Base-by-base conservation (phyloP, 306 rosid genomes). In the Cucumis sativus region DNA sequence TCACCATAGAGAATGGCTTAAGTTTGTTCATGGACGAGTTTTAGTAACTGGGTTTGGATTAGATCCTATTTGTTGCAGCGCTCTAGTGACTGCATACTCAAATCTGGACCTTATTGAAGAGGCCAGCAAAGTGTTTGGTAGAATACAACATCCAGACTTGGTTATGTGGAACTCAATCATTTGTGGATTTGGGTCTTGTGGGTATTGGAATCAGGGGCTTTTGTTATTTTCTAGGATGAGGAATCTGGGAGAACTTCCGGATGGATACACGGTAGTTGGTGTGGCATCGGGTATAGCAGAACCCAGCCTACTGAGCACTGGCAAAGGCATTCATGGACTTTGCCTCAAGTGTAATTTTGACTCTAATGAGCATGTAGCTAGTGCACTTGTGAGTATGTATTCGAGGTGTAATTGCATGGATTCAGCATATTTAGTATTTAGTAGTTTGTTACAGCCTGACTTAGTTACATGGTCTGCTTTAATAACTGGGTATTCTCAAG, bases 381-480 rank as follows among this genome's bases (percentile, higher is more conserved):
- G 98, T 87, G 84, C 87, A 71, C 87, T 90, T 71, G 90, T 95
- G 84, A 90, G 82, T 83, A 88, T 89, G 97, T 95, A 92, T 85
- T 89, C 93, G 8, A 90, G 95, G 83, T 92, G 89, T 76, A 84
- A 78, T 80, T 88, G 90, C 82, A 85, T 89, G 86, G 79, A 60
- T 63, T 92, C 85, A 1, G 97, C 96, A 14, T 79, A 83, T 80
- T 77, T 82, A 68, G 89, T 90, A 62, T 95, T 95, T 81, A 52
- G 83, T 68, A 82, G 88, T 80, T 73, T 89, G 65, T 80, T 52
- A 52, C 84, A 84, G 77, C 96, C 93, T 57, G 98, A 92, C 89
- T 89, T 92, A 80, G 90, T 95, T 49, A 89, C 90, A 14, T 88
- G 98, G 96, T 90, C 97, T 51, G 89, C 95, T 79, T 89, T 95